Conservation (phyloP, 2,329 filamentous ascomycete genomes). For the Fusarium irregulare region DNA sequence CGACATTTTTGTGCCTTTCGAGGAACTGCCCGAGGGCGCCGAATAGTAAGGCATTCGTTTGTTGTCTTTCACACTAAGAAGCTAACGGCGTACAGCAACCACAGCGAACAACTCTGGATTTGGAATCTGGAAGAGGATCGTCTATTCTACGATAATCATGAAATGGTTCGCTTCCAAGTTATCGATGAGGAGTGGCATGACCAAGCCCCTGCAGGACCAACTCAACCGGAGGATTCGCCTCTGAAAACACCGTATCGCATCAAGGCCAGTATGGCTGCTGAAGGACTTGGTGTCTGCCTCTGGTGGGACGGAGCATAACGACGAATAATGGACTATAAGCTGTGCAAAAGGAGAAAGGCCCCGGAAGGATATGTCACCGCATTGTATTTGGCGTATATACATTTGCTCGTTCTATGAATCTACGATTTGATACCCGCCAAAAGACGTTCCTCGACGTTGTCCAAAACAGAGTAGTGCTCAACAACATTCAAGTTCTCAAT, state of each 20-base stretch:
- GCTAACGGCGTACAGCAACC: constrained; percentile 63
- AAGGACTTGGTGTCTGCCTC: constrained; percentile 70
- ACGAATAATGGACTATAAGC: constrained; percentile 26
- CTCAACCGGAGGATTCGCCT: constrained; percentile 69
- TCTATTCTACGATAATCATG: constrained; percentile 90
- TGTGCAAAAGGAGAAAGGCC: constrained; percentile 2
- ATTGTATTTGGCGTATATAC: constrained; percentile 43
- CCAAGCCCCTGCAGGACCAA: constrained; percentile 77
- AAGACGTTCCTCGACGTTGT: constrained; percentile 87
- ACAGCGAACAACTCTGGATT: constrained; percentile 82
- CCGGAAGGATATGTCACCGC: constrained; percentile 36
- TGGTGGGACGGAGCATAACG: constrained; percentile 67
- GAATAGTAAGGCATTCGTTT: constrained; percentile 68
- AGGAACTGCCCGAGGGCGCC: constrained; percentile 79
- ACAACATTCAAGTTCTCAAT: constrained; percentile 95
- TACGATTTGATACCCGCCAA: constrained; percentile 64
- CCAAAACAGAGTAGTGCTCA: constrained; percentile 91
- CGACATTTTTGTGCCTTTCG: constrained; percentile 83
- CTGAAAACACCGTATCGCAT: constrained; percentile 79
- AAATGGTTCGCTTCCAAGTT: constrained; percentile 87
- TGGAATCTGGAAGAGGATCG: constrained; percentile 81
- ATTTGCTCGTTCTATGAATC: constrained; percentile 48
- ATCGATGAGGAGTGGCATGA: constrained; percentile 93
- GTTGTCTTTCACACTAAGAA: not conserved
- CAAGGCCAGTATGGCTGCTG: constrained; percentile 71